Evolutionary conservation across 108 stramenopile genomes (phyloP).

Genomic region (Epithemia pelagica): DNA sequence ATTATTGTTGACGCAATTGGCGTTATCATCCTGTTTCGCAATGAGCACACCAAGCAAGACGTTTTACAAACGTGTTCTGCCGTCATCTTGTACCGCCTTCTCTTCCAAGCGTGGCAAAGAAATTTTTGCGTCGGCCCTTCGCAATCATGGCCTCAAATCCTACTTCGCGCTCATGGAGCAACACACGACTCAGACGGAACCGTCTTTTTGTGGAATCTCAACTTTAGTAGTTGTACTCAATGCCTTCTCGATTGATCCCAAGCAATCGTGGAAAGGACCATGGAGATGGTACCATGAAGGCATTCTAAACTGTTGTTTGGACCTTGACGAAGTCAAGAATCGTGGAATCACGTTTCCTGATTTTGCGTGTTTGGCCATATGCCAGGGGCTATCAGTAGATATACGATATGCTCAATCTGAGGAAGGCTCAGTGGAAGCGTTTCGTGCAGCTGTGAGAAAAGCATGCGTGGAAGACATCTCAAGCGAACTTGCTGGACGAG

Average conservation of each 20-base stretch:
- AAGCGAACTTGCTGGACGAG: neutral
- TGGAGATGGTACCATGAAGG: constrained; percentile 95
- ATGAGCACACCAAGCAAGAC: constrained; percentile 19
- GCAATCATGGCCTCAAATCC: constrained; percentile 35
- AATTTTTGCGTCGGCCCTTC: constrained; percentile 45
- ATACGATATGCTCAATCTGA: constrained; percentile 30
- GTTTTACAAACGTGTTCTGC: constrained; percentile 53
- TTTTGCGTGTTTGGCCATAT: constrained; percentile 72
- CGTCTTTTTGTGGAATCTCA: constrained; percentile 91
- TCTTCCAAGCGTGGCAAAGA: constrained; percentile 44
- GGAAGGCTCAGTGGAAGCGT: constrained; percentile 33
- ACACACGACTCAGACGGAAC: constrained; percentile 80
- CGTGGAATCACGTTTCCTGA: constrained; percentile 67
- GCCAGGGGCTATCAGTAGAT: constrained; percentile 68
- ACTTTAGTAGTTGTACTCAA: constrained; percentile 92
- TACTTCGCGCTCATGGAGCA: constrained; percentile 74
- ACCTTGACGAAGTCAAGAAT: constrained; percentile 55
- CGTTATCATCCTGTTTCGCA: neutral
- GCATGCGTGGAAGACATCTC: constrained; percentile 49
- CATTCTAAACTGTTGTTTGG: constrained; percentile 84
- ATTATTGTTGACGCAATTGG: too few species aligned
- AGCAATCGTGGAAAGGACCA: constrained; percentile 86
- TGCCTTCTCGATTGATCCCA: constrained; percentile 88
- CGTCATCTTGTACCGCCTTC: constrained; percentile 57
- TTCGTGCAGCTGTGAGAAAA: constrained; percentile 50